A percentile compares a stretch with the other conserved stretches of the same genome.
phyloP scores from a whole-genome alignment of 1,284 basidiomycete genomes.

The Exobasidium rhododendri region DNA sequence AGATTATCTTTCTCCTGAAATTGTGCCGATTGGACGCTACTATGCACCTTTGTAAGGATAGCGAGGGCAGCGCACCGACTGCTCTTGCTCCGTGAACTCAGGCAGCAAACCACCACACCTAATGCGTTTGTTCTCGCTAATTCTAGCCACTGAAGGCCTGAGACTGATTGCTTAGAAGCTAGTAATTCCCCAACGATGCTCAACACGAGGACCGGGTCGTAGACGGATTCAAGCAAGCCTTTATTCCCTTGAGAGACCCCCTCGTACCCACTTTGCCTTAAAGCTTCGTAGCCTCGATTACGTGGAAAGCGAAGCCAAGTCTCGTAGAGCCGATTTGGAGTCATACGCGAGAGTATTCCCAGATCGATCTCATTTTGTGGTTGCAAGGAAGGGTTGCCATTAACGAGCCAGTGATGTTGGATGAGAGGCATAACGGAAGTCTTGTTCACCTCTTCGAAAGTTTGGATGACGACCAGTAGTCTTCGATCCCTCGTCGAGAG shows the following conservation, averaged over 20 bases:
- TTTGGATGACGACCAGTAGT: conserved; percentile 69
- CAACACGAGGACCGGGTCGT: conserved; percentile 78
- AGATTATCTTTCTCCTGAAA: conserved; percentile 80
- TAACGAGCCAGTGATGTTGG: neutral
- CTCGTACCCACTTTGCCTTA: neutral
- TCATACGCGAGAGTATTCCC: conserved; percentile 69
- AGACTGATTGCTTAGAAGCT: conserved; percentile 60
- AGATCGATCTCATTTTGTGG: conserved; percentile 49
- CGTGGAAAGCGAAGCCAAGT: conserved; percentile 72
- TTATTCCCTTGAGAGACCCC: neutral
- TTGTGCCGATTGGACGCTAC: conserved; percentile 60
- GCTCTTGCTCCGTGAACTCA: conserved; percentile 67
- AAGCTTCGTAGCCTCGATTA: conserved; percentile 15
- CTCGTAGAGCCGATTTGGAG: conserved; percentile 67
- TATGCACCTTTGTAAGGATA: conserved; percentile 57
- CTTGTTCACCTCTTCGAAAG: conserved; percentile 64
- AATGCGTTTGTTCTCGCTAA: conserved; percentile 77
- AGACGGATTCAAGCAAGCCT: conserved; percentile 50
- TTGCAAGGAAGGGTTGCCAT: neutral
- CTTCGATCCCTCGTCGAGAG: conserved; percentile 65
- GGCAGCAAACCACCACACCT: conserved; percentile 68
- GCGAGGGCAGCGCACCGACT: conserved; percentile 62
- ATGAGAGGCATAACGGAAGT: conserved; percentile 14
- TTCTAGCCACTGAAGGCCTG: conserved; percentile 75
- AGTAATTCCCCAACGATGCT: conserved; percentile 66